These are phyloP conservation scores for Fusarium verticillioides DNA, from an alignment of 2,329 filamentous ascomycete species.

Conservation along the genomic window DNA sequence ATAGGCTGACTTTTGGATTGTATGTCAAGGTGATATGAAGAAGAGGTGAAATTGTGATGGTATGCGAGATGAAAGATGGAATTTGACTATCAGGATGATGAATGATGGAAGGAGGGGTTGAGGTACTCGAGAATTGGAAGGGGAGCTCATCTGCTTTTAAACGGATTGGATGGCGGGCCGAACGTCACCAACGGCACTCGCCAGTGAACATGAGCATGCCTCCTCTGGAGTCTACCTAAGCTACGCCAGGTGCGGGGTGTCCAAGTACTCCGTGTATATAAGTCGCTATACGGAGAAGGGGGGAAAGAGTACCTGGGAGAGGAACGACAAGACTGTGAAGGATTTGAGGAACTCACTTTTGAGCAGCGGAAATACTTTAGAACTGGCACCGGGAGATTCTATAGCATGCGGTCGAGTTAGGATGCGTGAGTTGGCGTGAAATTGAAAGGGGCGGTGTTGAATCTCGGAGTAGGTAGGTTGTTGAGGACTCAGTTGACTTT, in stretches of 20 bases:
- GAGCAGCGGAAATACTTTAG: constrained; percentile 3
- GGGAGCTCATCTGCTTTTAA: constrained; percentile 41
- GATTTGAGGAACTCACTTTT: constrained; percentile 31
- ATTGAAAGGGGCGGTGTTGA: background rate
- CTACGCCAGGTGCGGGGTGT: constrained; percentile 32
- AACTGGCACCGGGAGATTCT: background rate
- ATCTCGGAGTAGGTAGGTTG: background rate
- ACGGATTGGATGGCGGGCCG: constrained; percentile 26
- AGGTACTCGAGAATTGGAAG: constrained; percentile 6
- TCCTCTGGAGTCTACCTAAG: constrained; percentile 3
- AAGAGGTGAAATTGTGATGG: background rate
- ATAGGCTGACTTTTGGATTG: constrained; percentile 35
- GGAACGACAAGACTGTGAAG: background rate
- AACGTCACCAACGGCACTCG: constrained; percentile 40
- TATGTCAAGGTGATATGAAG: background rate
- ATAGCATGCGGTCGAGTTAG: background rate
- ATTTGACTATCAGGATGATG: constrained; percentile 17
- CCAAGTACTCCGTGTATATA: constrained; percentile 37
- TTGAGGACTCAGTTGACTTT: background rate
- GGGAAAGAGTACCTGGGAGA: background rate
- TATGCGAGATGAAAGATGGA: constrained; percentile 11
- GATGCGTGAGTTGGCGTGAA: constrained; percentile 4
- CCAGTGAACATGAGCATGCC: constrained; percentile 16
- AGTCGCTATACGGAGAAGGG: constrained; percentile 18
- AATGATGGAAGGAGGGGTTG: constrained; percentile 38